Percentiles rank a stretch among this genome's conserved stretches.
Evolutionary conservation across 2,329 filamentous ascomycete species (phyloP).

Genomic region (Alternaria alternata): DNA sequence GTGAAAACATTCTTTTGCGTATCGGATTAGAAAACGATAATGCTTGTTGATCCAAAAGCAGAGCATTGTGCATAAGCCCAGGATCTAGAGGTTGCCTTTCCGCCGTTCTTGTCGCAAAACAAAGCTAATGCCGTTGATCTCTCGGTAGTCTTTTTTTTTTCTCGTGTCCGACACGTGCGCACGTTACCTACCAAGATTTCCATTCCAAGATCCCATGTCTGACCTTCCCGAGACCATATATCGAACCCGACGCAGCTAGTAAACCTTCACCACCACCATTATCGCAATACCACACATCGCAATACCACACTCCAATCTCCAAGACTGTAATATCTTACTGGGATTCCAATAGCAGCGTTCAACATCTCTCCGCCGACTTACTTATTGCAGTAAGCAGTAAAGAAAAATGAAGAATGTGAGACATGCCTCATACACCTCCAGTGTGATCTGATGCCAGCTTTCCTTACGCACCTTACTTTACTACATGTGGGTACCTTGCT

Average conservation of each 20-base stretch:
- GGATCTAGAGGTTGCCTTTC: background rate
- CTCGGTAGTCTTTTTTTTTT: background rate
- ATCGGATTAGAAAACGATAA: background rate
- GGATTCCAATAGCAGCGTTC: conserved; percentile 34
- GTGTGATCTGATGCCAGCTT: conserved; percentile 17
- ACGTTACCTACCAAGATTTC: background rate
- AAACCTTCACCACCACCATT: conserved; percentile 11
- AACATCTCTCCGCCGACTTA: conserved; percentile 17
- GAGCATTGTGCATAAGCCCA: background rate
- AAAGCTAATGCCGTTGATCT: background rate
- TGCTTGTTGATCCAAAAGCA: conserved; percentile 3
- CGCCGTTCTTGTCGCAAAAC: background rate
- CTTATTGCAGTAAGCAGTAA: conserved; percentile 20
- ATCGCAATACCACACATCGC: conserved; percentile 3
- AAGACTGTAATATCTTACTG: conserved; percentile 26
- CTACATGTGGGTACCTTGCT: conserved; percentile 4
- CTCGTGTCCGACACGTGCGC: background rate
- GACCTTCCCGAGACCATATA: background rate
- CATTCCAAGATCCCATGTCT: background rate
- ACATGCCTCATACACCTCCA: conserved; percentile 12
- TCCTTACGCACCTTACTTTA: background rate
- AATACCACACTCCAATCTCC: background rate
- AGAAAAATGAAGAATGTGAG: conserved; percentile 15
- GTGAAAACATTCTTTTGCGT: background rate
- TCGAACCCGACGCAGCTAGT: background rate